Percentiles rank a stretch among this genome's conserved stretches.
Conservation (phyloP, 177 flowering plant genomes). For the Vitis hybrid region DNA sequence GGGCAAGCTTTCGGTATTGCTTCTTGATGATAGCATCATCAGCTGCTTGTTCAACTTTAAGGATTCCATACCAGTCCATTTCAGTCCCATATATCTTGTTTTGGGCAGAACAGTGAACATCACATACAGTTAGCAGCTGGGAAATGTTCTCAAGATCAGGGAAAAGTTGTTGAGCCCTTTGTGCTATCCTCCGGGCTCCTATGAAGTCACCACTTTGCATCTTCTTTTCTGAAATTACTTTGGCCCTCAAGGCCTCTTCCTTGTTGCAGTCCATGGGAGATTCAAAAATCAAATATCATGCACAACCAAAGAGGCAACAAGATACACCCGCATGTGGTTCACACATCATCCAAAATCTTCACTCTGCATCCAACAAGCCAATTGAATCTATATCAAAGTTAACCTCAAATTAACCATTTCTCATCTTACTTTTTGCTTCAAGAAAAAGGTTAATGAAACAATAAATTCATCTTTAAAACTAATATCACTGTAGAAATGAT, state of each 20-base stretch:
- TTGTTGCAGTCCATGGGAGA: conserved; percentile 60
- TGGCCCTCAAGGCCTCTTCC: conserved; percentile 60
- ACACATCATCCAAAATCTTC: neutral
- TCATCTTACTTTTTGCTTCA: neutral
- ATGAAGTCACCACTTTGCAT: conserved; percentile 42
- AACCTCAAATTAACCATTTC: neutral
- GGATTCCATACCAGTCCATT: conserved; percentile 59
- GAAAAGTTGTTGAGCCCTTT: conserved; percentile 46
- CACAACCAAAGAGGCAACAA: neutral
- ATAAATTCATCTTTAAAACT: neutral
- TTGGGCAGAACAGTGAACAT: conserved; percentile 52
- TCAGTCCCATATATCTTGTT: conserved; percentile 30
- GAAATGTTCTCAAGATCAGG: conserved; percentile 49
- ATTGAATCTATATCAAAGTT: neutral
- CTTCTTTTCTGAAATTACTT: conserved; percentile 44
- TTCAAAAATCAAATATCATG: neutral
- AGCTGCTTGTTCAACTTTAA: conserved; percentile 39
- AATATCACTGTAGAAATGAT: too few species aligned
- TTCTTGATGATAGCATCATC: conserved; percentile 45
- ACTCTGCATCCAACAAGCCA: neutral
- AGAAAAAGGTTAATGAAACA: neutral
- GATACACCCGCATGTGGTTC: neutral
- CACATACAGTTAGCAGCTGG: conserved; percentile 43
- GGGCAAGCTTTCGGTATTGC: conserved; percentile 57
- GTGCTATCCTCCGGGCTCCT: conserved; percentile 43